Evolutionary conservation across 2,329 filamentous ascomycete species (phyloP).

Genomic region (Fusarium proliferatum): DNA sequence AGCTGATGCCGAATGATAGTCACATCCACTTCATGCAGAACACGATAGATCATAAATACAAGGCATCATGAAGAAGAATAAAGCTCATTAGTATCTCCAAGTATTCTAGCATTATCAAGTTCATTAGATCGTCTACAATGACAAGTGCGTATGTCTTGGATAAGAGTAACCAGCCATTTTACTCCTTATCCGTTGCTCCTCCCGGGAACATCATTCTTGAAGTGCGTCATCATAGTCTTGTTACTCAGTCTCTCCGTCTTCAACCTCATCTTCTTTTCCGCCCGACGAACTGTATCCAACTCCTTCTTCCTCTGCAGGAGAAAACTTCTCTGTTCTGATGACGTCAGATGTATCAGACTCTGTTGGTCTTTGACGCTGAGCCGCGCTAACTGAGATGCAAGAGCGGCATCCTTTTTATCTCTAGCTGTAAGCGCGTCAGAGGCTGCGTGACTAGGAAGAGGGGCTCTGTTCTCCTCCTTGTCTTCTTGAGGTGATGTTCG

Average conservation of each 20-base stretch:
- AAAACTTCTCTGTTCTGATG: slow-evolving; percentile 27
- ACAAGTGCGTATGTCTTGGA: too few species aligned
- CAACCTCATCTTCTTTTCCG: slow-evolving; percentile 9
- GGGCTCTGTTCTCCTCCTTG: neutral
- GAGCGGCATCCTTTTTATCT: slow-evolving; percentile 4
- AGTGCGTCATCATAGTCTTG: slow-evolving; percentile 28
- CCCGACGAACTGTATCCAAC: slow-evolving; percentile 2
- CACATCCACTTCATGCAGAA: neutral
- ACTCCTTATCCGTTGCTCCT: slow-evolving; percentile 5
- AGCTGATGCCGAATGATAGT: rapidly evolving
- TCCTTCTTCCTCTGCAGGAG: slow-evolving; percentile 28
- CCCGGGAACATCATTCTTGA: slow-evolving; percentile 19
- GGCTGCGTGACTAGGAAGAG: rapidly evolving
- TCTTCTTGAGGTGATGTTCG: neutral
- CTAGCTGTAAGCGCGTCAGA: slow-evolving; percentile 2
- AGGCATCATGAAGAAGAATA: neutral
- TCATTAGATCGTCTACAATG: too few species aligned
- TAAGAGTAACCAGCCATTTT: slow-evolving; percentile 48
- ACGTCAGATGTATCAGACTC: slow-evolving; percentile 35
- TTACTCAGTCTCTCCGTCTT: slow-evolving; percentile 26
- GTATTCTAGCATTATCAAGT: too few species aligned
- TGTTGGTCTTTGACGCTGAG: slow-evolving; percentile 29
- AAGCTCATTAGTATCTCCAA: too few species aligned
- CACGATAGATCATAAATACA: neutral
- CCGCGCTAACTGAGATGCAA: slow-evolving; percentile 23